Evolutionary conservation across 192 early-diverging fungal species (phyloP).

Genomic region (Coemansia interrupta): DNA sequence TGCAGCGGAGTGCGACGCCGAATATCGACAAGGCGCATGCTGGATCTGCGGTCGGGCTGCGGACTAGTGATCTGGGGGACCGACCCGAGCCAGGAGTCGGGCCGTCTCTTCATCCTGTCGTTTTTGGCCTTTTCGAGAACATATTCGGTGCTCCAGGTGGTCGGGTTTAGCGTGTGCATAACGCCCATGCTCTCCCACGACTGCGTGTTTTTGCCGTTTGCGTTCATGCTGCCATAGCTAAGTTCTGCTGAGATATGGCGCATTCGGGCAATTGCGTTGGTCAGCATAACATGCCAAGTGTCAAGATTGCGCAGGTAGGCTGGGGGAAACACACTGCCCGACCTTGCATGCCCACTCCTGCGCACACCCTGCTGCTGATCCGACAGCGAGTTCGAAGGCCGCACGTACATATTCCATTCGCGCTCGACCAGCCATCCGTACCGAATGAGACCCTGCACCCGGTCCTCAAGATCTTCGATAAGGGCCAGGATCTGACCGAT

Average conservation of each 20-base stretch:
- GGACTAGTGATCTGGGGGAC: constrained; percentile 26
- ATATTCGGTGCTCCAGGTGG: constrained; percentile 38
- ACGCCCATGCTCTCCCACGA: constrained; percentile 15
- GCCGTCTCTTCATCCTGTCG: constrained; percentile 18
- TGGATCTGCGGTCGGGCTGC: constrained; percentile 13
- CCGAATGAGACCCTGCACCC: constrained; percentile 42
- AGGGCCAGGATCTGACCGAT: constrained; percentile 26
- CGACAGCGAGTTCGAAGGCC: background rate
- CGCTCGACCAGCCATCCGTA: constrained; percentile 46
- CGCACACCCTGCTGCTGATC: background rate
- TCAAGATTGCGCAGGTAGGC: constrained; percentile 31
- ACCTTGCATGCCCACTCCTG: background rate
- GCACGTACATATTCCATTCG: constrained; percentile 41
- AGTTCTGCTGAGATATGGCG: constrained; percentile 17
- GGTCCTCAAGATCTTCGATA: constrained; percentile 35
- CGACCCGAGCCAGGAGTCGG: constrained; percentile 39
- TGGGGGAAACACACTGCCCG: constrained; percentile 18
- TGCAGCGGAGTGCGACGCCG: constrained; percentile 43
- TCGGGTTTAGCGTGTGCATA: constrained; percentile 22
- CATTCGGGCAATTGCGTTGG: constrained; percentile 24
- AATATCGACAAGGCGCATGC: constrained; percentile 24
- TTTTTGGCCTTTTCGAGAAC: constrained; percentile 33
- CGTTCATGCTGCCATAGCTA: constrained; percentile 11
- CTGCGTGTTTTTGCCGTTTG: constrained; percentile 2
- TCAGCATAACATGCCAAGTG: constrained; percentile 30